These are phyloP conservation scores for Geranomyces variabilis DNA, from an alignment of 192 early-diverging fungal genomes.

Conservation along the genomic window DNA sequence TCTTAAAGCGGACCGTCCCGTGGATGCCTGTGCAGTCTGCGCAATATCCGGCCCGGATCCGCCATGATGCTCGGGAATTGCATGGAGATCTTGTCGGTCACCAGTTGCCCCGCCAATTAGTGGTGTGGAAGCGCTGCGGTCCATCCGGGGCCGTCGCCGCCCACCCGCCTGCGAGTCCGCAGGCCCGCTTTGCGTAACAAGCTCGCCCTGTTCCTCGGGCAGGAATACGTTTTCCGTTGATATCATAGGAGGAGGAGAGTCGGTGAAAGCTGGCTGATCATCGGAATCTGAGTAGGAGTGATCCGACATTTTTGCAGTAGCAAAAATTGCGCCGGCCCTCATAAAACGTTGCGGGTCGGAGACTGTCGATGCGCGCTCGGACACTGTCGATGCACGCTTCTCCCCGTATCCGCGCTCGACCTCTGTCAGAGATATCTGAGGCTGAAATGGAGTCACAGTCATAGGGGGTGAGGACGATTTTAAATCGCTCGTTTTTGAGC, in stretches of 20 bases:
- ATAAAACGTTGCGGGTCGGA: background rate
- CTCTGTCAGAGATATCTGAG: constrained; percentile 3
- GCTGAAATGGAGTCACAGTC: background rate
- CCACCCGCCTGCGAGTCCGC: background rate
- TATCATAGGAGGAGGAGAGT: background rate
- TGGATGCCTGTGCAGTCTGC: background rate
- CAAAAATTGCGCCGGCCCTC: background rate
- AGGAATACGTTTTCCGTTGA: background rate
- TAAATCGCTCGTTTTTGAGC: too few species aligned
- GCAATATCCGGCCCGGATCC: background rate
- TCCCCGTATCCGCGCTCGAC: constrained; percentile 7
- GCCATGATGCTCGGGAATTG: constrained; percentile 2
- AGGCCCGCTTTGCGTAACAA: background rate
- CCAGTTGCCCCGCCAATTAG: background rate
- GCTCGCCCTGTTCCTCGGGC: background rate
- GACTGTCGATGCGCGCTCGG: background rate
- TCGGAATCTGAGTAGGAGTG: background rate
- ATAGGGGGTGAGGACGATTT: too few species aligned
- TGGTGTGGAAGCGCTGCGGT: constrained; percentile 6
- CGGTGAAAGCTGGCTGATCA: background rate
- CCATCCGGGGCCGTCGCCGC: background rate
- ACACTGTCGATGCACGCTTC: background rate
- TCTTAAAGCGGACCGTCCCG: background rate
- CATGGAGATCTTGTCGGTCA: background rate
- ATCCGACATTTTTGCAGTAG: background rate